Base-by-base conservation (phyloP, 441 rosid genomes). In the Croton laevigatus region DNA sequence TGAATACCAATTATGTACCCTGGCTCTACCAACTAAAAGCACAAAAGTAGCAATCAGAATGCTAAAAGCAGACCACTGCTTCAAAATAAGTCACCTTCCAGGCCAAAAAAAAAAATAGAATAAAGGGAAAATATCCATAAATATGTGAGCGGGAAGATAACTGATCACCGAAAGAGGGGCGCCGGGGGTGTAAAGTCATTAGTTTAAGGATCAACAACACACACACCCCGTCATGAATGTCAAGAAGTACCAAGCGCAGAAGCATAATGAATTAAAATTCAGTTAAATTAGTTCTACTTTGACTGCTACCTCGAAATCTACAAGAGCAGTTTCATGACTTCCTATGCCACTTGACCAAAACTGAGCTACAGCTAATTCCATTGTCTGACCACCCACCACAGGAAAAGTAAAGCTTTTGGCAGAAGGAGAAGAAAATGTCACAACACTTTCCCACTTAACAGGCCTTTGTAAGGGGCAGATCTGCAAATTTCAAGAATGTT, bases 281-380 rank as follows among this genome's bases (percentile, higher is more conserved):
- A 57, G 16, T 20, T 10, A 22, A 57, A 34, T 23, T 8, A 53
- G 44, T 45, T 70, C 34, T 57, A 44, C 23, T 16, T 42, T 22
- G 65, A 48, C 62, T 53, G 73, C 60, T 87, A 96, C 99, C 98
- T 96, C 96, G 86, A 96, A 93, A 79, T 96, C 97, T 62, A 91
- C 94, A 58, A 73, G 34, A 67, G 99, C 79, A 45, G 81, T 81
- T 81, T 93, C 97, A 72, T 82, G 86, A 85, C 98, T 96, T 77
- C 96, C 99, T 67, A 91, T 82, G 78, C 99, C 99, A 79, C 99
- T 96, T 65, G 97, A 89, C 98, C 99, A 93, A 81, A 90, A 96
- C 78, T 93, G 99, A 78, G 99, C 97, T 76, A 96, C 72, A 71
- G 89, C 91, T 73, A 96, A 84, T 81, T 96, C 99, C 97, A 91